A percentile compares a stretch with the other conserved stretches of the same genome.
Evolutionary conservation across 1,284 basidiomycete genomes (phyloP).

Genomic region (Albatrellus sp.): DNA sequence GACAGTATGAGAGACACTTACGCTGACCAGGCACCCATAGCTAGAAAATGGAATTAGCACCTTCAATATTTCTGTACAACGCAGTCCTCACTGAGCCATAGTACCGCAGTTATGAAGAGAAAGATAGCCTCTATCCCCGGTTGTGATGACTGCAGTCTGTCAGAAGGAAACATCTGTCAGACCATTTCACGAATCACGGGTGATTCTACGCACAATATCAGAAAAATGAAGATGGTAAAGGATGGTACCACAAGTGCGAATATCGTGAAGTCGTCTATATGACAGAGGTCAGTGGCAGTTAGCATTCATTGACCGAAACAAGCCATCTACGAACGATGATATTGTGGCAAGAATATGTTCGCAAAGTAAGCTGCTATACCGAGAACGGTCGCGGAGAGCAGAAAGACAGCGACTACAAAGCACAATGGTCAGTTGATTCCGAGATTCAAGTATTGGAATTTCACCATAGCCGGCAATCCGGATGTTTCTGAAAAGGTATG

Average conservation of each 20-base stretch:
- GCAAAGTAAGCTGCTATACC: slow-evolving; percentile 59
- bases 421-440: neutral
- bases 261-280: slow-evolving; percentile 52
- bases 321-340: slow-evolving; percentile 37
- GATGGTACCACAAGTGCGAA: slow-evolving; percentile 54
- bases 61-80: neutral
- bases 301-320: slow-evolving; percentile 1
- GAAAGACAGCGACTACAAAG: slow-evolving; percentile 37
- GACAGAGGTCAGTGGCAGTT: slow-evolving; percentile 5
- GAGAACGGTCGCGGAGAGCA: slow-evolving; percentile 52
- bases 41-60: slow-evolving; percentile 21
- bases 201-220: slow-evolving; percentile 32
- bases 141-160: slow-evolving; percentile 55
- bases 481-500: slow-evolving; percentile 10
- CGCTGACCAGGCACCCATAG: slow-evolving; percentile 65
- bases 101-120: slow-evolving; percentile 40
- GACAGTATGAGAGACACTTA: slow-evolving; percentile 21
- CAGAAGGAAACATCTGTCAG: neutral
- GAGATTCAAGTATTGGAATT: neutral
- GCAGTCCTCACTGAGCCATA: slow-evolving; percentile 52
- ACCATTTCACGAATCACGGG: neutral
- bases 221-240: slow-evolving; percentile 45
- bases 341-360: slow-evolving; percentile 45
- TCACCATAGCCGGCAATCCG: slow-evolving; percentile 9
- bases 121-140: slow-evolving; percentile 46